Evolutionary conservation across 306 rosid species (phyloP).

Genomic region (Nissolia schottii): DNA sequence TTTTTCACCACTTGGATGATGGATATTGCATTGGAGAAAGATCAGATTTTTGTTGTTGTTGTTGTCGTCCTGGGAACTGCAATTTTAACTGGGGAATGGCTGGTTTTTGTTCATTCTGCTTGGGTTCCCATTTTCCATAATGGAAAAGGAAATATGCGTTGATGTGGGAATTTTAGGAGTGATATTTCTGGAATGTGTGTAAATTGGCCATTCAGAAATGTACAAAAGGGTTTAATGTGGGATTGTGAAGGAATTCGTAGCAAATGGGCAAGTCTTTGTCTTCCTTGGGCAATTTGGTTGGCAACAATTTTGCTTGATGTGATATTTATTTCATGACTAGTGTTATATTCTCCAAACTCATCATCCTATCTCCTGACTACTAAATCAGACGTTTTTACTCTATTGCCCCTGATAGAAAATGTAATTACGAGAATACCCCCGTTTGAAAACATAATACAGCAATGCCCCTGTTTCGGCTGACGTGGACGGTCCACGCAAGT

Average conservation of each 20-base stretch:
- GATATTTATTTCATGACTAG: constrained; percentile 22
- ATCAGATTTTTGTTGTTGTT: not conserved
- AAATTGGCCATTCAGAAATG: constrained; percentile 4
- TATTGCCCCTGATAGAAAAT: no score
- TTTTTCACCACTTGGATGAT: constrained; percentile 3
- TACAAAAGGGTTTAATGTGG: constrained; percentile 12
- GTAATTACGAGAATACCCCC: no score
- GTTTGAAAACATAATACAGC: no score
- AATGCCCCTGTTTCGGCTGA: no score
- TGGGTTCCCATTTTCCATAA: not conserved
- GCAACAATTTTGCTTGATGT: constrained; percentile 16
- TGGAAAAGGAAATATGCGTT: not conserved
- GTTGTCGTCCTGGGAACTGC: not conserved
- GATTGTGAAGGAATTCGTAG: constrained; percentile 8
- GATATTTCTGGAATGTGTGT: constrained; percentile 18
- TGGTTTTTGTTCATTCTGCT: constrained; percentile 3
- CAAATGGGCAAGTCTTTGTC: not conserved
- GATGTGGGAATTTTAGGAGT: constrained; percentile 2
- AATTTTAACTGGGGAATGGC: not conserved
- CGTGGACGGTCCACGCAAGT: no score
- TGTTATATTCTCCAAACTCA: no score
- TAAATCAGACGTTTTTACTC: no score
- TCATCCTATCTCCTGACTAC: no score
- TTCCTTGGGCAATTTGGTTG: not conserved
- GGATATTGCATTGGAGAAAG: constrained; percentile 17